phyloP scores from a whole-genome alignment of 805 yeast species.

The Sugiyamaella floridensis region DNA sequence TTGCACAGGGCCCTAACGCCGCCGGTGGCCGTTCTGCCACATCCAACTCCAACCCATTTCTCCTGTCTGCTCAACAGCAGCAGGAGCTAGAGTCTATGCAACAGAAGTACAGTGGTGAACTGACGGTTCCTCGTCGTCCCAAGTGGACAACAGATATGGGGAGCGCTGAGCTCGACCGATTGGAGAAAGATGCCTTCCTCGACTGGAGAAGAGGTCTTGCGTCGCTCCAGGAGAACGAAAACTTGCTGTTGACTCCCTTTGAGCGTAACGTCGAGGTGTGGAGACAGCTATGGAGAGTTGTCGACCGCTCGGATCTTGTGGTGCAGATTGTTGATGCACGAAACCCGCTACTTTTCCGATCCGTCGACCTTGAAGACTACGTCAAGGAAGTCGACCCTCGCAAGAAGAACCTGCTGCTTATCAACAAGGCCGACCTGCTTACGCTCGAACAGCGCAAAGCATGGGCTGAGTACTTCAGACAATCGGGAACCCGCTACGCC shows the following conservation, averaged over 20 bases:
- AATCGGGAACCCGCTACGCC: conserved; percentile 67
- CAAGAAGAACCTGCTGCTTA: conserved; percentile 74
- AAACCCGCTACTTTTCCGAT: conserved; percentile 84
- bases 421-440: conserved; percentile 88
- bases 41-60: conserved; percentile 40
- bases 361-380: conserved; percentile 77
- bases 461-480: conserved; percentile 82
- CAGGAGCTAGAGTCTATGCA: conserved; percentile 49
- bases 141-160: conserved; percentile 70
- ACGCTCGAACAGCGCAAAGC: conserved; percentile 65
- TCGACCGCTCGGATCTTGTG: conserved; percentile 86
- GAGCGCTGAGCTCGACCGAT: conserved; percentile 69
- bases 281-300: conserved; percentile 97
- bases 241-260: conserved; percentile 85
- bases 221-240: conserved; percentile 71
- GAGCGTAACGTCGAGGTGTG: conserved; percentile 97
- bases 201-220: conserved; percentile 94
- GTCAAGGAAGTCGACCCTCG: conserved; percentile 69
- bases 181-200: conserved; percentile 83
- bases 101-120: conserved; percentile 41
- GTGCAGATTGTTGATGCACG: conserved; percentile 98
- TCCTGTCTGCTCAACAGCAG: conserved; percentile 63
- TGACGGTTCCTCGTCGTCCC: conserved; percentile 93
- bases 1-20: conserved; percentile 47
- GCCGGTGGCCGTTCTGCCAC: conserved; percentile 32